Base-by-base conservation (phyloP, 495 filamentous ascomycete species). In the Penicillium atrosanguineum region DNA sequence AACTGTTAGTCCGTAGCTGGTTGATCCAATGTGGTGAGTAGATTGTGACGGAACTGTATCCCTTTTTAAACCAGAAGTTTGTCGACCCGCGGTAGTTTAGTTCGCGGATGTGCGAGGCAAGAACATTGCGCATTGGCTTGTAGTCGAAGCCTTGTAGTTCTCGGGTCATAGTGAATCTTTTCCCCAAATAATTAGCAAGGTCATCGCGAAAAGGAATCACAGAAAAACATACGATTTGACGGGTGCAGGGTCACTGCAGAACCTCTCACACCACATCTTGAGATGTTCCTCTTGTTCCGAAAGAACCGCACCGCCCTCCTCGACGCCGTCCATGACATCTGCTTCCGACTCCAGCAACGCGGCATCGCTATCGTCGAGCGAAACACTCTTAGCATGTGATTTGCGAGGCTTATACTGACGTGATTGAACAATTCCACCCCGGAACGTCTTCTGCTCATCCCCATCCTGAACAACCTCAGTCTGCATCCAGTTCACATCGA, bases 1-100 rank as follows among this genome's bases (percentile, higher is more conserved):
- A 70, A n/a, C 21, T 23, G 44, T 75, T 75, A 1, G 63, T 60
- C 25, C 74, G 70, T 3, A 71, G 53, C 0, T 54, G 66, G 57
- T 79, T 79, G 50, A 77, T 71, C 72, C 72, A 77, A 49, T 77
- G 75, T 16, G 75, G 72, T 2, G 75, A 79, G 55, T 76, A 76
- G 34, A 79, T 50, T 16, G 67, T 71, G 31, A 77, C 54, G 2
- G 59, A 61, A 19, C 56, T 37, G 54, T 74, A 62, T 20, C 62
- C 57, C 29, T 64, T 48, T 1, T 48, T 40, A 3, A 63, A 53
- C 0, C 29, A 44, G 46, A 73, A 57, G 39, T 19, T 28, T 23
- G 76, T 60, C 7, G 59, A 50, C 53, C 75, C 75, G 39, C 56
- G 65, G 59, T 79, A 79, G 52, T 75, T 75, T 20, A 70, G 64